These are phyloP conservation scores for Emiliania huxleyi DNA, from an alignment of 78 protist genomes.

Conservation along the genomic window DNA sequence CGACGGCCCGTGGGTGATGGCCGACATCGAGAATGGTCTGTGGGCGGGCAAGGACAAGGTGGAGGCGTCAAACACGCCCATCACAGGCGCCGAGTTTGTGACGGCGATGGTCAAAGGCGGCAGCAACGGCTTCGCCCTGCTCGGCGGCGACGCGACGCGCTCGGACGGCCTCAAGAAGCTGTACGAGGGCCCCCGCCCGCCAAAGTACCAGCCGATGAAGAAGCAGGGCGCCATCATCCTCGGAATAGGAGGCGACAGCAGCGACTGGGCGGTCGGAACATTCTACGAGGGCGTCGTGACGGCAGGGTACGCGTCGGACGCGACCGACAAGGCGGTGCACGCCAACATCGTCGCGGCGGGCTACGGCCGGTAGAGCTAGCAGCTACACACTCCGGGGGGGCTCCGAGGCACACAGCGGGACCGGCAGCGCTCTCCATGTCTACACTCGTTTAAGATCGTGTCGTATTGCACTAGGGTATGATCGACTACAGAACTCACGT, in stretches of 20 bases:
- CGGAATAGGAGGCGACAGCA: background rate
- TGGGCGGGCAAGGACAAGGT: background rate
- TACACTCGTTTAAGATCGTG: no score
- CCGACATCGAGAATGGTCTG: background rate
- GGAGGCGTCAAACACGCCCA: background rate
- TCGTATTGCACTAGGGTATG: no score
- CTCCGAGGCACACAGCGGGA: no score
- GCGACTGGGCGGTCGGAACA: no score
- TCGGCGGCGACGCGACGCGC: background rate
- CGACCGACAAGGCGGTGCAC: no score
- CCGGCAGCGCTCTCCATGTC: no score
- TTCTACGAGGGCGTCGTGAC: no score
- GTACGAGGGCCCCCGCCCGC: background rate
- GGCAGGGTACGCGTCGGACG: no score
- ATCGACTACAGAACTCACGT: no score
- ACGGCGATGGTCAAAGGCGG: background rate
- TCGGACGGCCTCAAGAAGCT: background rate
- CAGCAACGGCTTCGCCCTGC: background rate
- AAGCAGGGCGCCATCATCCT: constrained; percentile 23
- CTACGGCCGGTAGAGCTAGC: no score
- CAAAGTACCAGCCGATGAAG: background rate
- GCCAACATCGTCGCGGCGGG: no score
- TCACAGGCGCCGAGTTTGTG: background rate
- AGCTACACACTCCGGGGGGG: no score
- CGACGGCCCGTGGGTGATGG: constrained; percentile 16